Evolutionary conservation across 441 rosid species (phyloP).

Genomic region (Hura crepitans): DNA sequence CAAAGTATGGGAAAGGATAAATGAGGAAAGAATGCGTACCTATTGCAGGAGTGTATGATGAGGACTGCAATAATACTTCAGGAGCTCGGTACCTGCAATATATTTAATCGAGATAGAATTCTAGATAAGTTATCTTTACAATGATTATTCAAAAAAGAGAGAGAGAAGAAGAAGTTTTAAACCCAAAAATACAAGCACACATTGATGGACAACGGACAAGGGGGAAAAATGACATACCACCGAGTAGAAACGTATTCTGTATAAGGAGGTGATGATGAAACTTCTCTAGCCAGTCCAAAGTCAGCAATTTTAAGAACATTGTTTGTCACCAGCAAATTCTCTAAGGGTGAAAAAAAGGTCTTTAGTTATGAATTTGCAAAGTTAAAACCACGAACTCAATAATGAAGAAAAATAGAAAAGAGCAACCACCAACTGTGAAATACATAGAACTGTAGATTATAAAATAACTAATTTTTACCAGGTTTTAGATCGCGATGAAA

Average conservation of each 20-base stretch:
- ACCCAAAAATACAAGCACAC: neutral
- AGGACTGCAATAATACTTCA: constrained; percentile 87
- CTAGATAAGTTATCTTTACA: neutral
- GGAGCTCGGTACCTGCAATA: constrained; percentile 87
- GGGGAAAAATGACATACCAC: constrained; percentile 47
- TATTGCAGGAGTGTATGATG: constrained; percentile 69
- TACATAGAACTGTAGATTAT: neutral
- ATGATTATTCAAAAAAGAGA: neutral
- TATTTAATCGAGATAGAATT: neutral
- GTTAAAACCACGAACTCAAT: constrained; percentile 5
- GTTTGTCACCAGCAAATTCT: constrained; percentile 76
- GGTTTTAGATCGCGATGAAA: constrained; percentile 98
- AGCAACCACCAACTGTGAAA: neutral
- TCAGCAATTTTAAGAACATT: constrained; percentile 84
- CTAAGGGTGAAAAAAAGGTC: constrained; percentile 31
- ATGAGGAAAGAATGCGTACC: constrained; percentile 40
- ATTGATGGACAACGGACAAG: neutral
- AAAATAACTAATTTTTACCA: constrained; percentile 40
- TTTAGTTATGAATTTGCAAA: constrained; percentile 20
- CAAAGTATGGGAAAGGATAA: neutral
- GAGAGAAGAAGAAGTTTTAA: too few relatives aligned
- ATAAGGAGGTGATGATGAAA: constrained; percentile 70
- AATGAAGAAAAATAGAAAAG: constrained; percentile 15
- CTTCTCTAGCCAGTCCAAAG: constrained; percentile 94
- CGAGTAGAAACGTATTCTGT: constrained; percentile 95